phyloP scores from a whole-genome alignment of 306 rosid genomes.

The Mimosa pudica region DNA sequence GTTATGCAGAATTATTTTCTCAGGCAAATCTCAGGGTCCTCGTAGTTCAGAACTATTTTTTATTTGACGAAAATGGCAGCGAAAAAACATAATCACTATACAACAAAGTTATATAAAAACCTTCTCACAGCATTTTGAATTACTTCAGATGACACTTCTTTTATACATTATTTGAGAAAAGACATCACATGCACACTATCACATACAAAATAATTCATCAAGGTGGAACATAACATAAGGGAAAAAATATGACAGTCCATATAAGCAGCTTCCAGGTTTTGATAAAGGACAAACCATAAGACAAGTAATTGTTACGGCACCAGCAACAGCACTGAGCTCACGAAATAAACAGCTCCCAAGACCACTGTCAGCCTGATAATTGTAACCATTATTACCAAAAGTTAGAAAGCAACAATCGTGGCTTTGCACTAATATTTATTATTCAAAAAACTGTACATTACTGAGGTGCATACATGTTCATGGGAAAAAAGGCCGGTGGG shows the following conservation, averaged over 20 bases:
- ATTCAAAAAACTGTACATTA: neutral
- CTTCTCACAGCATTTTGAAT: neutral
- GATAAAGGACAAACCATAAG: constrained; percentile 68
- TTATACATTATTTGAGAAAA: constrained; percentile 2
- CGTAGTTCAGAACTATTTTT: neutral
- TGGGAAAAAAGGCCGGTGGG: neutral
- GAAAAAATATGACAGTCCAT: constrained; percentile 11
- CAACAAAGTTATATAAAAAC: neutral
- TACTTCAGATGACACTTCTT: constrained; percentile 3
- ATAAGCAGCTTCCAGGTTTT: constrained; percentile 16
- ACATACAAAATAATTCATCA: constrained; percentile 6
- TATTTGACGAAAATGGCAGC: neutral
- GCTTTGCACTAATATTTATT: constrained; percentile 9
- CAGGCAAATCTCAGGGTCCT: neutral
- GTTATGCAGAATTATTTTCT: too few species aligned
- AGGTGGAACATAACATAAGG: neutral
- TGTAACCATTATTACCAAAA: constrained; percentile 18
- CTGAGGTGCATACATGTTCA: neutral
- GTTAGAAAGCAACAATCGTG: constrained; percentile 35
- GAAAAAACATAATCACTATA: neutral
- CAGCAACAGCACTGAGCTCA: constrained; percentile 80
- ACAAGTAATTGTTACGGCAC: constrained; percentile 87
- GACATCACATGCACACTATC: constrained; percentile 2
- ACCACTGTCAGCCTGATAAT: constrained; percentile 64
- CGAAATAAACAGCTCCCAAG: constrained; percentile 61